phyloP scores from a whole-genome alignment of 768 basidiomycete genomes.

The Xerocomellus dryophilus region DNA sequence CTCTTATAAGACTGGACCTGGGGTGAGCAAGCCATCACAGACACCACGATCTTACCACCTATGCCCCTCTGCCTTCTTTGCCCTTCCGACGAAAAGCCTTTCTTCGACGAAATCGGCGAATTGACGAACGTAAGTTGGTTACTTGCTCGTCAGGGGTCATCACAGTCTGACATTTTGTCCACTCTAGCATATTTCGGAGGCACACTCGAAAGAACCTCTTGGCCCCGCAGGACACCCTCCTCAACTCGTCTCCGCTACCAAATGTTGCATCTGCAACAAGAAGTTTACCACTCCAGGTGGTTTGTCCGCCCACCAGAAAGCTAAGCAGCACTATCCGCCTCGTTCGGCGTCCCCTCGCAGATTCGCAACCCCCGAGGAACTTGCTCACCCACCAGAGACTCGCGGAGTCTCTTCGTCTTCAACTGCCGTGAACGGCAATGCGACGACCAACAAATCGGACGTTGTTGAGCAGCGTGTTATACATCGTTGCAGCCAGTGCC shows the following conservation, averaged over 20 bases:
- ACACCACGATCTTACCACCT: slow-evolving; percentile 16
- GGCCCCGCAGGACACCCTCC: not conserved
- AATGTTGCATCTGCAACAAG: slow-evolving; percentile 28
- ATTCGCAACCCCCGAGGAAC: not conserved
- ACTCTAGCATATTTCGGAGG: slow-evolving; percentile 22
- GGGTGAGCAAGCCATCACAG: slow-evolving; percentile 9
- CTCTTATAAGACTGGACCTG: slow-evolving; percentile 29
- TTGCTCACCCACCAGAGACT: slow-evolving; percentile 1
- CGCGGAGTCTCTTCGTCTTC: slow-evolving; percentile 2
- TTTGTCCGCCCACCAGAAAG: slow-evolving; percentile 21
- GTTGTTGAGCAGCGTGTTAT: not conserved
- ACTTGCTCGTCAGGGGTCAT: not conserved
- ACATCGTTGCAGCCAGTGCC: slow-evolving; percentile 23
- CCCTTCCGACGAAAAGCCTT: slow-evolving; percentile 21
- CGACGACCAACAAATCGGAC: not conserved
- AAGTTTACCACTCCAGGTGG: slow-evolving; percentile 19
- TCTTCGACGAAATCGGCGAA: slow-evolving; percentile 17
- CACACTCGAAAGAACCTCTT: slow-evolving; percentile 11
- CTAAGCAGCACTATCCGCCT: slow-evolving; percentile 21
- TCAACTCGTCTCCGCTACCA: slow-evolving; percentile 9
- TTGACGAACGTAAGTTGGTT: slow-evolving; percentile 17
- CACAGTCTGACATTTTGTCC: slow-evolving; percentile 5
- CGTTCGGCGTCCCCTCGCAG: slow-evolving; percentile 5
- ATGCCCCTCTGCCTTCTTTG: slow-evolving; percentile 29
- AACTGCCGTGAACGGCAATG: not conserved